These are phyloP conservation scores for Ampelomyces quisqualis DNA, from an alignment of 2,329 filamentous ascomycete genomes.

Conservation along the genomic window DNA sequence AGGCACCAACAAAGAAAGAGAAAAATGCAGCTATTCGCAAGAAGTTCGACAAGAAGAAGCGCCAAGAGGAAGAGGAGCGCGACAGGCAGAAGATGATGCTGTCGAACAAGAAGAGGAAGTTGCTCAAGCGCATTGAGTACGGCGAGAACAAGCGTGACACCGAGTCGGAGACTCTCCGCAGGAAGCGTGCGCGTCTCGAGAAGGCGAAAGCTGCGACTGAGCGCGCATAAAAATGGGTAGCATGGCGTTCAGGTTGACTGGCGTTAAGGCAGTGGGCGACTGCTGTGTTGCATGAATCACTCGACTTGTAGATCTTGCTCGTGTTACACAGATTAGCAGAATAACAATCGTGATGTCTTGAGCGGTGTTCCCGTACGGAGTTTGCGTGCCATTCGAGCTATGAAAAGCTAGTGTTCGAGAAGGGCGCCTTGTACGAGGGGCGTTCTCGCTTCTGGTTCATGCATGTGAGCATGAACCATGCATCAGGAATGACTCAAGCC, in stretches of 20 bases:
- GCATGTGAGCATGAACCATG: too few species aligned
- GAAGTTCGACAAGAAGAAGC: constrained; percentile 60
- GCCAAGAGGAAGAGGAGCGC: constrained; percentile 77
- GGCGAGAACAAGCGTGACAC: constrained; percentile 90
- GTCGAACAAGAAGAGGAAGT: constrained; percentile 94
- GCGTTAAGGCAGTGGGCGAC: constrained; percentile 13
- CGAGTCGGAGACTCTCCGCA: constrained; percentile 81
- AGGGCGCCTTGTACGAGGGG: constrained; percentile 1
- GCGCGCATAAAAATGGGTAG: constrained; percentile 21
- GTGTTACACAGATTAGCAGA: not conserved
- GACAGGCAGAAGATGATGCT: constrained; percentile 98
- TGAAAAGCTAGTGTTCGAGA: too few species aligned
- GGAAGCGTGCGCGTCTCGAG: constrained; percentile 89
- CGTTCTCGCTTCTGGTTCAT: constrained; percentile 1
- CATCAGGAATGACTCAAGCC: too few species aligned
- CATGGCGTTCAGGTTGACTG: constrained; percentile 15
- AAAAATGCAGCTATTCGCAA: constrained; percentile 71
- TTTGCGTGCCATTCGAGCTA: not conserved
- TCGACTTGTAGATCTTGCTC: not conserved
- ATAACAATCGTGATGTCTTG: too few species aligned
- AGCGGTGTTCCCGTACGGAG: too few species aligned
- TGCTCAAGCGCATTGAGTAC: constrained; percentile 97
- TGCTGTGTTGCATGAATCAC: constrained; percentile 6
- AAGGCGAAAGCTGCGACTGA: constrained; percentile 47
- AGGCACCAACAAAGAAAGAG: constrained; percentile 48